Evolutionary conservation across 768 basidiomycete genomes (phyloP).

Genomic region (Hypholoma sublateritium): DNA sequence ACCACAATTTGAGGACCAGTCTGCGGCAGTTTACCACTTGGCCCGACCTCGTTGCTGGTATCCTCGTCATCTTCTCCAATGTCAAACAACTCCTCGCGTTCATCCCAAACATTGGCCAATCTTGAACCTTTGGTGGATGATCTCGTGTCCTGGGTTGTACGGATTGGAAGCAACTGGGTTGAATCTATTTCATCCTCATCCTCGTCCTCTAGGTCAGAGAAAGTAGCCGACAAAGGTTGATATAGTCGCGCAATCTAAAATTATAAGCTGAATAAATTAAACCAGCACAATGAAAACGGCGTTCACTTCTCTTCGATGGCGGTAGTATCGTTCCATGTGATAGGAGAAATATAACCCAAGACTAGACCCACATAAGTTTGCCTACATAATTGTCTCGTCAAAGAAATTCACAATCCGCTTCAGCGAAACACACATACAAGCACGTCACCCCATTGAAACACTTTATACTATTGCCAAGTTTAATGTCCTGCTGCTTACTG

Average conservation of each 20-base stretch:
- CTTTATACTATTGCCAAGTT: constrained; percentile 50
- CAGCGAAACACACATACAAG: constrained; percentile 42
- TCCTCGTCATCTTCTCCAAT: constrained; percentile 67
- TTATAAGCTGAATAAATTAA: not conserved
- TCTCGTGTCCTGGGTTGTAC: constrained; percentile 19
- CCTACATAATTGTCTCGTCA: constrained; percentile 41
- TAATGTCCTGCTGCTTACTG: not conserved
- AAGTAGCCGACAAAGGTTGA: constrained; percentile 58
- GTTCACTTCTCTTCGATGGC: constrained; percentile 74
- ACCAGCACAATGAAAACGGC: not conserved
- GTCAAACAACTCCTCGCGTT: constrained; percentile 73
- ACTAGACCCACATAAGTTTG: constrained; percentile 73
- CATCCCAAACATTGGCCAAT: constrained; percentile 72
- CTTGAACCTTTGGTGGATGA: constrained; percentile 26
- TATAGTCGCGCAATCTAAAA: constrained; percentile 75
- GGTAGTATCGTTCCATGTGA: constrained; percentile 73
- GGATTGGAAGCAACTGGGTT: constrained; percentile 63
- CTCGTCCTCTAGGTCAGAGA: constrained; percentile 57
- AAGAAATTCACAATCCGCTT: not conserved
- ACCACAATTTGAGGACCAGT: constrained; percentile 22
- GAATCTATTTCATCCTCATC: constrained; percentile 44
- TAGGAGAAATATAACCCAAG: constrained; percentile 68
- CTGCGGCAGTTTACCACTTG: constrained; percentile 6
- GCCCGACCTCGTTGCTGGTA: constrained; percentile 23
- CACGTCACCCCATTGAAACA: constrained; percentile 73